Conservation (phyloP, 1,284 basidiomycete species). For the Coniferiporia weirii region DNA sequence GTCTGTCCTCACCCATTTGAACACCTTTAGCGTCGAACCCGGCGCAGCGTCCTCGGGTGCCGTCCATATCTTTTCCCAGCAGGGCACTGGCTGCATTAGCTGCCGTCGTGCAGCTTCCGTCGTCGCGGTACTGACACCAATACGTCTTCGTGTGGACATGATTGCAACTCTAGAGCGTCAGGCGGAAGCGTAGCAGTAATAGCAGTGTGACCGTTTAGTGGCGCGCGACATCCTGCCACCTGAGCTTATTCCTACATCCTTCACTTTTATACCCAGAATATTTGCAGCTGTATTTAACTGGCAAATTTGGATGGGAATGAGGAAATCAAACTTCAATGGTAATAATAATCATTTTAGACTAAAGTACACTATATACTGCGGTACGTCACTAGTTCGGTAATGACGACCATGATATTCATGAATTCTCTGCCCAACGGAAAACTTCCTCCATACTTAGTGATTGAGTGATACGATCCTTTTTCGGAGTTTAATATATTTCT, state of each 20-base stretch:
- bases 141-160: slow-evolving; percentile 68
- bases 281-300: no score
- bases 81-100: slow-evolving; percentile 74
- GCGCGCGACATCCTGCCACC: no score
- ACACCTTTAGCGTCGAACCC: slow-evolving; percentile 57
- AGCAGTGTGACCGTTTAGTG: no score
- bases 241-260: no score
- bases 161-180: background rate
- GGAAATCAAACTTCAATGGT: no score
- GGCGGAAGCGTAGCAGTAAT: no score
- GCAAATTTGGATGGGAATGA: no score
- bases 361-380: no score
- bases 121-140: slow-evolving; percentile 67
- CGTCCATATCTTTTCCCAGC: slow-evolving; percentile 71
- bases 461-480: slow-evolving; percentile 1
- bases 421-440: slow-evolving; percentile 16
- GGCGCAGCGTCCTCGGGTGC: slow-evolving; percentile 46
- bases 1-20: slow-evolving; percentile 71
- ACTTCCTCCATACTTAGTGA: slow-evolving; percentile 14
- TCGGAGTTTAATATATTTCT: background rate
- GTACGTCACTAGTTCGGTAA: no score
- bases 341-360: no score
- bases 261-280: no score
- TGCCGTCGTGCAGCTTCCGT: slow-evolving; percentile 74
- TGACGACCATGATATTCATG: background rate